Percentiles rank a stretch among this genome's conserved stretches.
Conservation (phyloP, 2,329 filamentous ascomycete genomes). For the Cordyceps farinosa region DNA sequence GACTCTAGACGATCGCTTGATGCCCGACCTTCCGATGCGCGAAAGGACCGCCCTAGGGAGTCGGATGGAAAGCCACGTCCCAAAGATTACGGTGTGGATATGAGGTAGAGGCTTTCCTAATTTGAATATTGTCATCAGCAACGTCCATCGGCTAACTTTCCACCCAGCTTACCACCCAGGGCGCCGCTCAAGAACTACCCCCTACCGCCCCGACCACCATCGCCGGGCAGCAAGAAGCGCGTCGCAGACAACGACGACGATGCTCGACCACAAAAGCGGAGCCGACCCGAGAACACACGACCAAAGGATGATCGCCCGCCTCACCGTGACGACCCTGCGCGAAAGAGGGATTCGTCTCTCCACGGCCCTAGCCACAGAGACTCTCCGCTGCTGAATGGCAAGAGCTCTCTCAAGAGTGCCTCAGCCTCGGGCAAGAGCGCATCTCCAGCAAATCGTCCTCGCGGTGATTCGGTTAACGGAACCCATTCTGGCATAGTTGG, state of each 20-base stretch:
- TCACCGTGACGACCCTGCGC: constrained; percentile 33
- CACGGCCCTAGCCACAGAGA: constrained; percentile 24
- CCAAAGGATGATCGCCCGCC: constrained; percentile 31
- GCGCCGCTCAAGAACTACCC: constrained; percentile 30
- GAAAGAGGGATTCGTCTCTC: constrained; percentile 31
- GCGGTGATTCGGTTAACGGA: constrained; percentile 43
- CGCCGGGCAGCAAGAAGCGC: constrained; percentile 47
- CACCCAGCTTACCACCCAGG: constrained; percentile 34
- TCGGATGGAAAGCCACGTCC: constrained; percentile 31
- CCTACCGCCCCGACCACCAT: constrained; percentile 36
- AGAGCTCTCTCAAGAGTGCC: constrained; percentile 31
- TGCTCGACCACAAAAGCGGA: constrained; percentile 44
- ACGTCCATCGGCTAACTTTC: not conserved
- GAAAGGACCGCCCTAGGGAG: constrained; percentile 23
- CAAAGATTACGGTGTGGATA: constrained; percentile 30
- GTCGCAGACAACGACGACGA: constrained; percentile 42
- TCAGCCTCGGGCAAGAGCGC: constrained; percentile 27
- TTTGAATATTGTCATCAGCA: not conserved
- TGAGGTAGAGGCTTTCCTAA: constrained; percentile 25
- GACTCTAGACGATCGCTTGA: constrained; percentile 10
- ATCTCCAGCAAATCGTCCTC: constrained; percentile 38
- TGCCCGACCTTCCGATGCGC: constrained; percentile 21
- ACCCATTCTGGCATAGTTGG: constrained; percentile 32
- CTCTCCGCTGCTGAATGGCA: constrained; percentile 37
- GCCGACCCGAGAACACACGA: constrained; percentile 37